A percentile compares a stretch with the other conserved stretches of the same genome.
Evolutionary conservation across 163 green algal species (phyloP).

Genomic region (Chloromonas sp.): DNA sequence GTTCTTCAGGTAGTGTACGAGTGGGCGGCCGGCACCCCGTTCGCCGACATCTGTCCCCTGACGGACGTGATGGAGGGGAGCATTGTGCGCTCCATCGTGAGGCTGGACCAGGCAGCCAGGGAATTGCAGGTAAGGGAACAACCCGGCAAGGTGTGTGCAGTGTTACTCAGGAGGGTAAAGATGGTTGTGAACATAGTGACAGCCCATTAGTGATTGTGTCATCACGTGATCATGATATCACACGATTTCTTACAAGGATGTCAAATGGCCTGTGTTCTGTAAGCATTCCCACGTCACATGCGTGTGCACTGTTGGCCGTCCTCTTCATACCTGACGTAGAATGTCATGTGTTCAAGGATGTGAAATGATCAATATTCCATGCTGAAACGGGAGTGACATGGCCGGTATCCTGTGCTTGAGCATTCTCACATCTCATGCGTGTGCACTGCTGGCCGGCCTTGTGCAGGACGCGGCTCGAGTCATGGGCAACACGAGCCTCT

Average conservation of each 20-base stretch:
- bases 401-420: too few relatives aligned
- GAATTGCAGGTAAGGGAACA: conserved; percentile 18
- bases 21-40: conserved; percentile 86
- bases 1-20: conserved; percentile 81
- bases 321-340: not conserved
- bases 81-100: conserved; percentile 56
- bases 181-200: not conserved
- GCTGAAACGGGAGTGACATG: not conserved
- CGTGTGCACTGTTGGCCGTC: not conserved
- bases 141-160: not conserved
- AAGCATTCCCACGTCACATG: not conserved
- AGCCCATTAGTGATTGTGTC: not conserved
- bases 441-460: not conserved
- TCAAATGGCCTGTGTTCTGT: too few relatives aligned
- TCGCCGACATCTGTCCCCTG: conserved; percentile 81
- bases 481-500: conserved; percentile 88
- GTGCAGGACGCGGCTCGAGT: conserved; percentile 74
- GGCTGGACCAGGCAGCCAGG: conserved; percentile 46
- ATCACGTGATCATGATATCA: not conserved
- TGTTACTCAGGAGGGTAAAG: too few relatives aligned
- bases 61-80: conserved; percentile 90
- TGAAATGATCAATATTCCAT: too few relatives aligned
- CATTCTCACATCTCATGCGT: too few relatives aligned
- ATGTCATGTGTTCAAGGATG: too few relatives aligned
- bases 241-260: not conserved